phyloP scores from a whole-genome alignment of 2,329 filamentous ascomycete genomes.

The Volutella citrinella region DNA sequence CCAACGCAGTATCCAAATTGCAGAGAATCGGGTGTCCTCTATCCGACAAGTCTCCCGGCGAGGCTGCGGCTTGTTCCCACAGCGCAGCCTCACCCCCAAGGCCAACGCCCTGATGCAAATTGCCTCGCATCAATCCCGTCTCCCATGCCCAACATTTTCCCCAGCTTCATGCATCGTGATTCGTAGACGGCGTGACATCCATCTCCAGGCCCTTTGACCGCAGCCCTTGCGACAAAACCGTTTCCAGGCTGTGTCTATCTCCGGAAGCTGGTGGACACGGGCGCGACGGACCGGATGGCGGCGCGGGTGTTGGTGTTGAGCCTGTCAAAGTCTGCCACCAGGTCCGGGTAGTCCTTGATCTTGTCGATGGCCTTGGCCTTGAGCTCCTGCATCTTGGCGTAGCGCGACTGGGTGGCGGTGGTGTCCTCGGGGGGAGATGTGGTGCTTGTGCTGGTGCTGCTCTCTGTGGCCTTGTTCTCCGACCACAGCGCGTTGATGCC shows the following conservation, averaged over 20 bases:
- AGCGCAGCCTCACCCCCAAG: too few species aligned
- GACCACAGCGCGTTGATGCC: slow-evolving; percentile 17
- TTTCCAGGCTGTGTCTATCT: too few species aligned
- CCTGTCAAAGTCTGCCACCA: slow-evolving; percentile 25
- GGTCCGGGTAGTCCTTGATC: slow-evolving; percentile 25
- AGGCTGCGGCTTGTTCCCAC: too few species aligned
- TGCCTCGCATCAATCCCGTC: too few species aligned
- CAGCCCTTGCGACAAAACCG: too few species aligned
- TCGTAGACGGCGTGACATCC: background rate
- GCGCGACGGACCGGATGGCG: background rate
- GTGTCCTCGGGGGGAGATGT: background rate
- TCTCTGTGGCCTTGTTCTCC: background rate
- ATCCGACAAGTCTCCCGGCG: too few species aligned
- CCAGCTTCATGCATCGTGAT: too few species aligned
- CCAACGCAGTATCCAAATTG: background rate
- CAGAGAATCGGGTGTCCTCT: background rate
- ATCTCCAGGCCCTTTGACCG: too few species aligned
- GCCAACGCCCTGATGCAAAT: too few species aligned
- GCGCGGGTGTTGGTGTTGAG: background rate
- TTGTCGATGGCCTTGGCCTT: slow-evolving; percentile 18
- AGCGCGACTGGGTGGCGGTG: slow-evolving; percentile 5
- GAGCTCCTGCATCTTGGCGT: slow-evolving; percentile 17
- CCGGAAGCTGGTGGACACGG: too few species aligned
- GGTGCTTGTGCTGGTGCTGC: background rate
- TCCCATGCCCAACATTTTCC: too few species aligned